Evolutionary conservation across 1,139 yeast species (phyloP).

Genomic region (Yamadazyma sp.): DNA sequence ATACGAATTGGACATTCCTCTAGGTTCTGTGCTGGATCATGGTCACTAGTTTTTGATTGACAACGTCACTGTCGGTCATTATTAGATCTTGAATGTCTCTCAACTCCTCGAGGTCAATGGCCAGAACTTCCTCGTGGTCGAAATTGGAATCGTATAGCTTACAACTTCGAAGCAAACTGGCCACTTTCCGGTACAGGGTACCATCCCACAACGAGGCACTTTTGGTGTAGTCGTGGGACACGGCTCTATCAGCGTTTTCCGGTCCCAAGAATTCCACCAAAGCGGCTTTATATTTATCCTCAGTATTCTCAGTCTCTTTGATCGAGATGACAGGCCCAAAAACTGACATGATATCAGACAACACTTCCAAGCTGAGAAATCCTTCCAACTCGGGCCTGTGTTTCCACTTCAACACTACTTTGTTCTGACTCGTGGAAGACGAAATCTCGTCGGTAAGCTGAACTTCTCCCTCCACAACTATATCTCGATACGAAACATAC

Average conservation of each 20-base stretch:
- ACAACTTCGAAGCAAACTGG: constrained; percentile 47
- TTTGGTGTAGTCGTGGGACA: constrained; percentile 38
- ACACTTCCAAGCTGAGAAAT: constrained; percentile 29
- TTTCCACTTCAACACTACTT: constrained; percentile 44
- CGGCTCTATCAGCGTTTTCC: constrained; percentile 33
- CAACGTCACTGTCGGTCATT: constrained; percentile 10
- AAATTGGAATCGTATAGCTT: constrained; percentile 5
- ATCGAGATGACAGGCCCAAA: constrained; percentile 41
- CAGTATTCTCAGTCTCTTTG: constrained; percentile 12
- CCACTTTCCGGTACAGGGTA: constrained; percentile 42
- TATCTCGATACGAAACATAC: constrained; percentile 23
- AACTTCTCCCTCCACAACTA: constrained; percentile 12
- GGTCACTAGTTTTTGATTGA: constrained; percentile 10
- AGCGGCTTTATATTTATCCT: constrained; percentile 39
- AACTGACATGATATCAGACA: constrained; percentile 42
- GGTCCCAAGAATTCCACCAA: constrained; percentile 27
- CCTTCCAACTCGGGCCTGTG: constrained; percentile 34
- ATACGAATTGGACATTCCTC: constrained; percentile 33
- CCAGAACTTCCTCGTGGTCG: not conserved
- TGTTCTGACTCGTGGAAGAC: constrained; percentile 7
- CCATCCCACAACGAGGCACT: constrained; percentile 51
- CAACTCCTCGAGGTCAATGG: not conserved
- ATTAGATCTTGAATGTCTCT: constrained; percentile 5
- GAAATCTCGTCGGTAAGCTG: constrained; percentile 4
- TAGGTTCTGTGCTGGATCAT: constrained; percentile 2